These are phyloP conservation scores for Metarhizium rileyi DNA, from an alignment of 2,329 filamentous ascomycete genomes.

Conservation along the genomic window DNA sequence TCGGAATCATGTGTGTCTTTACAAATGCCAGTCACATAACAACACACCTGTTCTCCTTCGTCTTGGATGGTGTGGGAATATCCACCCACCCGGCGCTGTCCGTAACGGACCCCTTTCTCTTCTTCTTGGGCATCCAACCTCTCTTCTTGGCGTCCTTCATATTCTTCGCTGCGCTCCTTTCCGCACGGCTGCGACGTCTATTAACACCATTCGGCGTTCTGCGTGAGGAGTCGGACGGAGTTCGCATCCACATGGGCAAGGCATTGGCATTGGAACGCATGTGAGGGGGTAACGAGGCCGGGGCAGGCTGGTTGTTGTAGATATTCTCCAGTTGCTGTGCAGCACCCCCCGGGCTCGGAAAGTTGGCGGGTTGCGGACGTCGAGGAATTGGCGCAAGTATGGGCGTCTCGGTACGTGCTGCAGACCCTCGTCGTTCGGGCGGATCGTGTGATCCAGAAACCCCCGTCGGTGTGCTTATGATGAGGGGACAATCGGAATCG, in stretches of 20 bases:
- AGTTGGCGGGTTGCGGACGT: constrained; percentile 32
- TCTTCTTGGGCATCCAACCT: constrained; percentile 42
- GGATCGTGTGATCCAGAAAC: constrained; percentile 43
- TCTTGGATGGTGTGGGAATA: constrained; percentile 24
- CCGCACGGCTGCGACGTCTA: constrained; percentile 44
- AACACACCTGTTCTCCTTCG: constrained; percentile 36
- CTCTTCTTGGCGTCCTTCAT: constrained; percentile 49
- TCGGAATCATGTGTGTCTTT: not conserved
- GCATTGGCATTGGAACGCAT: constrained; percentile 11
- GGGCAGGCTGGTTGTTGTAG: constrained; percentile 28
- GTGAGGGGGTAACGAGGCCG: constrained; percentile 5
- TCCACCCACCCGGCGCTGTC: constrained; percentile 46
- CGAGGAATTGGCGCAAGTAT: constrained; percentile 45
- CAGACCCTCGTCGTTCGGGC: constrained; percentile 25
- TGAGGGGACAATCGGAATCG: constrained; percentile 45
- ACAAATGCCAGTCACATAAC: constrained; percentile 34
- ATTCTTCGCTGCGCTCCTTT: constrained; percentile 52
- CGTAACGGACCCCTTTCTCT: constrained; percentile 24
- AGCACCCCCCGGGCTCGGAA: constrained; percentile 29
- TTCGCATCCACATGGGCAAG: constrained; percentile 25
- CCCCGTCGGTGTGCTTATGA: constrained; percentile 50
- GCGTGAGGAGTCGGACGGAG: constrained; percentile 23
- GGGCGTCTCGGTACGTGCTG: constrained; percentile 29
- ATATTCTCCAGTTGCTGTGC: constrained; percentile 48
- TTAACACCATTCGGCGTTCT: constrained; percentile 33